Base-by-base conservation (phyloP, 176 grass and related monocot species). In the Avena insularis region DNA sequence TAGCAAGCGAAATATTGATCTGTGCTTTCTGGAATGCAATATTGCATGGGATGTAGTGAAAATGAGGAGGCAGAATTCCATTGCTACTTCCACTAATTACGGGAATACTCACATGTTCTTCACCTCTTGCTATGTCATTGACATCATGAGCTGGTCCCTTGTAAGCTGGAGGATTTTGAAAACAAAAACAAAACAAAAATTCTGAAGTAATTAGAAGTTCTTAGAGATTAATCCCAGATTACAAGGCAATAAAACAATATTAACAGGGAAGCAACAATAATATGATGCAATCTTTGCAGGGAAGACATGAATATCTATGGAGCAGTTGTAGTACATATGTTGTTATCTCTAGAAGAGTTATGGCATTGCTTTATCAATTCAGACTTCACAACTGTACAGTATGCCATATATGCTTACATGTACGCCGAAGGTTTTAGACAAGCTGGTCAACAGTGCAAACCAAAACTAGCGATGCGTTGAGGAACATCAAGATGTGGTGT, bases 71-170 rank as follows among this genome's bases (percentile, higher is more conserved):
- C 74, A 94, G 82, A 85, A 86, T 80, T 21, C 83, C 92, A 79
- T 50, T 84, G 29, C 83, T 89, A n/a, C 48, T 4, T 71, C 49
- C 79, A 64, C 58, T 85, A 64, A 86, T 67, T 59, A 98, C 88
- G 17, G 96, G 90, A 40, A 98, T 93, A 15, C 50, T 89, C 2
- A 98, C 43, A 71, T 45, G 47, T 75, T 98, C 97, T 91, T 96
- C 87, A 5, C 97, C 97, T 80, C 89, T 93, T 33, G 91, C 57
- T 92, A 98, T 96, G 58, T 98, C 96, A 48, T 93, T 85, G 47
- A 81, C 20, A 98, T 92, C 83, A 89, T 92, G 88, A 31, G 31
- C 51, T 40, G 80, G 91, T 87, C 79, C 79, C 6, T 62, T 54
- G 54, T 78, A 43, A 11, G 54, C 59, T 70, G 56, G 29, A 86